Evolutionary conservation across 345 rosid species (phyloP), one percentile per base, ranked within the genome.

Genomic region (Rhodomyrtus tomentosa): DNA sequence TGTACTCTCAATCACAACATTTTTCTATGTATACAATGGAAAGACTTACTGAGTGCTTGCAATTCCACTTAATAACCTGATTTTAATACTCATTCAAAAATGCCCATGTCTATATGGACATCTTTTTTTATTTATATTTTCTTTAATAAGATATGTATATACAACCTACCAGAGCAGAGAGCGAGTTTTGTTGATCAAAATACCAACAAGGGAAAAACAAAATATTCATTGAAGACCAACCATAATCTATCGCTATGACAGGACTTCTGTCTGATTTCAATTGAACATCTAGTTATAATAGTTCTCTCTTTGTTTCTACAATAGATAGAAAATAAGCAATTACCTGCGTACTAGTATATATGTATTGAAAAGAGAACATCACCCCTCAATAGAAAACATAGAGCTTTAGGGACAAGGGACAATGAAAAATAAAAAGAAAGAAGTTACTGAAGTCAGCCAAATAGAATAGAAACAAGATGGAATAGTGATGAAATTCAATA

Each of bases 201-300:
- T n/a, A 48, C 50, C 32, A 55, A 45, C 79, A 5, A 83, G 84
- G 79, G 16, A 48, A 74, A n/a, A 49, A 81, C 48, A 81, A 84
- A 10, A 15, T 59, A 29, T 29, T 0, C 40, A 59, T 15, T 59
- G 40, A 53, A 85, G 80, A 18, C 91, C 88, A 84, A 95, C 99
- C 99, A 86, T 95, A 95, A 93, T 97, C 99, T 85, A 99, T 99
- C 40, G 95, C 96, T 3, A 99, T 95, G 81, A 95, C 99, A 48
- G 99, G 99, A 87, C 96, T 97, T 89, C 86, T 92, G 90, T 95
- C 98, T 15, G 93, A 92, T 90, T 97, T 97, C 36, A 96, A 92
- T 49, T 93, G 99, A 84, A 95, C 98, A 89, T 97, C 99, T 5
- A 99, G 92, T 68, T 93, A 94, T 93, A 95, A 85, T 86, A 95